Evolutionary conservation across 1,284 basidiomycete species (phyloP), one percentile per base, ranked within the genome.

Genomic region (Ceratobasidium sp.): DNA sequence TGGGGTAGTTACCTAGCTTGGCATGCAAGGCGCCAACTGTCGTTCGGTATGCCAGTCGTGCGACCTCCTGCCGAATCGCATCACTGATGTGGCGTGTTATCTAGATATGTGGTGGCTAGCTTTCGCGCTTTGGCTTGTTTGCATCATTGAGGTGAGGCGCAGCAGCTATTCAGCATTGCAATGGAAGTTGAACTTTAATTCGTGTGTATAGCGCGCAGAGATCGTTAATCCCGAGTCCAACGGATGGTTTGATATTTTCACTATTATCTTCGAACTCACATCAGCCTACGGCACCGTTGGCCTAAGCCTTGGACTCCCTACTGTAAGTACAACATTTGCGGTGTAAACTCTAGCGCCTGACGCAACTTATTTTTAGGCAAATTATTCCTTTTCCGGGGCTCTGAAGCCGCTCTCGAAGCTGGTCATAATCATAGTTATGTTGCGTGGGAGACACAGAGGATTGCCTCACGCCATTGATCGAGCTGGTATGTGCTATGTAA

Each of bases 241-340:
- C 27, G 80, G 82, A 17, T 95, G 91, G 90, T 95, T 96, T 83
- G 93, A 90, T 79, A 90, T 94, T 71, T 96, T 95, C 82, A 86
- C 87, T 48, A 87, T 93, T 74, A 82, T 93, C 2, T 97, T 96
- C 80, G 95, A 97, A 81, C 81, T 96, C 24, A 93, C 95, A 7
- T 97, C 94, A 19, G 96, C 95, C 0, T 98, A 97, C 80, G 95
- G 95, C 2, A 93, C 93, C 3, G 95, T 98, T 75, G 96, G 96
- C 0, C 86, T 98, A 3, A 95, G 91, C 81, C 80, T 88, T 1
- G 89, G 89, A 0, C 81, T 86, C 0, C 82, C 84, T 0, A 82
- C 80, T 51, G 85, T 86, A 74, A 81, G 81, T 66, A 11, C 9
- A 11, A 2, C 9, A 29, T 24, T 48, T 14, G 14, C 29, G 82